phyloP scores from a whole-genome alignment of 495 filamentous ascomycete genomes.

The Chaetomidium leptoderma region DNA sequence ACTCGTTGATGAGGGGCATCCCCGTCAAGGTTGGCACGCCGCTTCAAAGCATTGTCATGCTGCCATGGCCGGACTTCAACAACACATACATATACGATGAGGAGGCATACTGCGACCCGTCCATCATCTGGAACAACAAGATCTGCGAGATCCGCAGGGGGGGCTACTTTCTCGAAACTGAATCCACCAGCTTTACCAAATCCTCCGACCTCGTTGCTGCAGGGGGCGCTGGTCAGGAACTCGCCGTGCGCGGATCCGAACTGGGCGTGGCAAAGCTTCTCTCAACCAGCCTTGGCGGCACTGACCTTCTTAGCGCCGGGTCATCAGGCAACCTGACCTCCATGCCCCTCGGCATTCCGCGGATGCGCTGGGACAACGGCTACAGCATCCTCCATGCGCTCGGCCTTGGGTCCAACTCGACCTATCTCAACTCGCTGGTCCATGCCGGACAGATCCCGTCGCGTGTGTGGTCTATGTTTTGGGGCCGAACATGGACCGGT shows the following conservation, averaged over 20 bases:
- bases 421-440: constrained; percentile 34
- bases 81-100: constrained; percentile 29
- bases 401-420: constrained; percentile 42
- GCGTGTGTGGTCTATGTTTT: constrained; percentile 40
- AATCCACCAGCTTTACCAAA: constrained; percentile 20
- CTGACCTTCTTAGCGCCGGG: background rate
- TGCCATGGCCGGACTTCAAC: constrained; percentile 28
- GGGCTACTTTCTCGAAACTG: constrained; percentile 12
- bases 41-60: constrained; percentile 21
- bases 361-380: constrained; percentile 18
- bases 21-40: constrained; percentile 21
- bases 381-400: constrained; percentile 24
- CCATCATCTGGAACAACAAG: constrained; percentile 20
- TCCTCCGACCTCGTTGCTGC: constrained; percentile 15
- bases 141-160: constrained; percentile 24
- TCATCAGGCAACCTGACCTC: background rate
- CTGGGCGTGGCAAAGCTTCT: constrained; percentile 18
- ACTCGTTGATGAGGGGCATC: constrained; percentile 27
- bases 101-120: constrained; percentile 16
- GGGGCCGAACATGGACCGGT: constrained; percentile 38
- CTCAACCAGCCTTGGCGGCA: constrained; percentile 17
- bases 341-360: constrained; percentile 23
- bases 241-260: constrained; percentile 16
- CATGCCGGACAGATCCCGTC: constrained; percentile 36
- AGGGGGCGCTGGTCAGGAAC: constrained; percentile 19